Conservation (phyloP, 2,329 filamentous ascomycete genomes). For the Colletotrichum tofieldiae region DNA sequence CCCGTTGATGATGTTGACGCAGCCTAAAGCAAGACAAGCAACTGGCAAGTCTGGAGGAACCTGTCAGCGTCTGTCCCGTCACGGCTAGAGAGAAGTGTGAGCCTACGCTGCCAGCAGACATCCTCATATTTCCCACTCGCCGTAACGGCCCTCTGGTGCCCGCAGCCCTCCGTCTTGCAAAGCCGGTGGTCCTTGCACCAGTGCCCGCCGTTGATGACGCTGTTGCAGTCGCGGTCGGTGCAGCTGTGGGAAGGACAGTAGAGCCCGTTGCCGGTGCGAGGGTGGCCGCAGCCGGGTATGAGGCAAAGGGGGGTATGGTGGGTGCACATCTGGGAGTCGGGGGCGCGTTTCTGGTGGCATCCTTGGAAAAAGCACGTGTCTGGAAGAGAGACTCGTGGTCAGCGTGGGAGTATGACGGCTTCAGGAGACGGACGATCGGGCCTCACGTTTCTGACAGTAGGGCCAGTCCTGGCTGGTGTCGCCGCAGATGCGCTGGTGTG, state of each 20-base stretch:
- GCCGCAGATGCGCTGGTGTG: constrained; percentile 25
- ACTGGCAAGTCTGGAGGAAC: constrained; percentile 6
- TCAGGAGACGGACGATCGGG: background rate
- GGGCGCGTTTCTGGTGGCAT: constrained; percentile 41
- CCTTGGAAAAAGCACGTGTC: constrained; percentile 42
- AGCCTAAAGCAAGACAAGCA: background rate
- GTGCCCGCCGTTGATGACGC: constrained; percentile 41
- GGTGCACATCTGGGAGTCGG: constrained; percentile 34
- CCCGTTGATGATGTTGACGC: constrained; percentile 8
- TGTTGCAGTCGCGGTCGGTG: constrained; percentile 31
- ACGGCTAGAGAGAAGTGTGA: background rate
- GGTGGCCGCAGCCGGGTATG: constrained; percentile 38
- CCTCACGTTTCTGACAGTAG: constrained; percentile 43
- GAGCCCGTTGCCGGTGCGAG: constrained; percentile 29
- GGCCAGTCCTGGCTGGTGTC: constrained; percentile 38
- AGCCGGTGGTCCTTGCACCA: constrained; percentile 44
- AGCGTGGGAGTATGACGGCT: too few relatives aligned
- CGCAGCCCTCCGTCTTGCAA: constrained; percentile 41
- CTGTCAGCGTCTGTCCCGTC: background rate
- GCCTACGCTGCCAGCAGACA: constrained; percentile 39
- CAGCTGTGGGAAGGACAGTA: constrained; percentile 44
- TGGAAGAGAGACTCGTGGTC: constrained; percentile 1
- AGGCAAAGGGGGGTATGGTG: constrained; percentile 43
- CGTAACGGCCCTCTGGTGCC: constrained; percentile 17
- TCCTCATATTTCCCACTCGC: constrained; percentile 10